Base-by-base conservation (phyloP, 306 rosid genomes). In the Quercus wislizeni region DNA sequence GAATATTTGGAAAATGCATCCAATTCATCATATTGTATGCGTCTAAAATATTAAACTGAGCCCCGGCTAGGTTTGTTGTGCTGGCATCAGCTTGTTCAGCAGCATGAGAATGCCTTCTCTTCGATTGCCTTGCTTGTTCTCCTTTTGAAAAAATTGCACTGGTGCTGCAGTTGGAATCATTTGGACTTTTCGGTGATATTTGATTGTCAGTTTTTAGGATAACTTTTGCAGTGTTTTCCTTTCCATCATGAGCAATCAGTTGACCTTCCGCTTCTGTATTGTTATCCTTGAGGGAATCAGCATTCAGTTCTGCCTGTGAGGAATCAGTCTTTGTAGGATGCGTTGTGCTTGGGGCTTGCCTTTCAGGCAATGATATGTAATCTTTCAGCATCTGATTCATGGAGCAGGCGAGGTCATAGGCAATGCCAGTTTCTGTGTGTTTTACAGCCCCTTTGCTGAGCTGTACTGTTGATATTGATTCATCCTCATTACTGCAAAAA, bases 1-100 rank as follows among this genome's bases (percentile, higher is more conserved):
- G 78, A 77, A 90, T 71, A 33, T 82, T 81, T 41, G 90, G 84
- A 88, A 88, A 84, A 38, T 85, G 87, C 75, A 74, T 20, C 74
- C 63, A 30, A 41, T 31, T 31, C 78, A 46, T 70, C 49, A 71
- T 43, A 68, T 86, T 82, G 84, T 83, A 81, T 77, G 85, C 80
- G 14, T 71, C 18, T 71, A 86, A 35, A 38, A 57, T 82, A 76
- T 85, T 90, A 73, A 71, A 78, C 46, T 79, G 81, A 71, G 56
- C 86, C 59, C 87, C 89, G 43, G 14, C 70, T 64, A 81, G 55
- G 73, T 88, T 90, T 74, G 76, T 28, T 82, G 78, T 69, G 62
- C 85, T 76, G 55, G 75, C 73, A 62, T 83, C 76, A 56, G 81
- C 84, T 51, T 18, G 73, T 71, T 81, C 70, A 46, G 41, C 31